These are phyloP conservation scores for Salix viminalis DNA, from an alignment of 345 rosid genomes.

Conservation along the genomic window DNA sequence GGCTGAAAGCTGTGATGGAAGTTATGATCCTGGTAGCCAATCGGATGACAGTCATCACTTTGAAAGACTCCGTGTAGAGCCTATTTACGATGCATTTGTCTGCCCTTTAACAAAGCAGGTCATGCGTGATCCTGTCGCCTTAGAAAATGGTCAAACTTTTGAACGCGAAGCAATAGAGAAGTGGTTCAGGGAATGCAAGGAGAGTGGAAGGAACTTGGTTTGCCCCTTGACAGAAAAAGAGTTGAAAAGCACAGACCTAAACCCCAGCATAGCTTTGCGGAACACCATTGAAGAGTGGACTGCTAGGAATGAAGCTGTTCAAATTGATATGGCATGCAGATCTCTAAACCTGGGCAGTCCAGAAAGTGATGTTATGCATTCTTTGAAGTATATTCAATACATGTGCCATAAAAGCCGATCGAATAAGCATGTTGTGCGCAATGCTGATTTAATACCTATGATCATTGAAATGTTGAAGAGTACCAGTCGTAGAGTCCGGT, in stretches of 20 bases:
- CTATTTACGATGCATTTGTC: slow-evolving; percentile 77
- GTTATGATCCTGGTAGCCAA: slow-evolving; percentile 57
- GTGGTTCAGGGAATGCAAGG: slow-evolving; percentile 76
- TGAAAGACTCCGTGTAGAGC: slow-evolving; percentile 61
- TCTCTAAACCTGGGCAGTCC: slow-evolving; percentile 53
- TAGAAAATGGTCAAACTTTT: slow-evolving; percentile 83
- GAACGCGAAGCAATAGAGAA: slow-evolving; percentile 89
- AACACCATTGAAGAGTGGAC: slow-evolving; percentile 94
- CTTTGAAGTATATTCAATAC: slow-evolving; percentile 51
- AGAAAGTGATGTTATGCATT: slow-evolving; percentile 60
- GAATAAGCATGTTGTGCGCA: slow-evolving; percentile 53
- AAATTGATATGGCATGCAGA: slow-evolving; percentile 75
- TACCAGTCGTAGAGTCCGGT: slow-evolving; percentile 66
- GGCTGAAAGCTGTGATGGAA: slow-evolving; percentile 70
- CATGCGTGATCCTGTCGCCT: slow-evolving; percentile 80
- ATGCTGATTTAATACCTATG: slow-evolving; percentile 69
- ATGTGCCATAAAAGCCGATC: slow-evolving; percentile 52
- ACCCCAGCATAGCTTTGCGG: slow-evolving; percentile 77
- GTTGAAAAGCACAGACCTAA: slow-evolving; percentile 56
- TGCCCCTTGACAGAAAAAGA: slow-evolving; percentile 78
- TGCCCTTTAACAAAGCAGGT: slow-evolving; percentile 92
- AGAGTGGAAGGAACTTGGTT: slow-evolving; percentile 48
- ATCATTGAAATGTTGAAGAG: slow-evolving; percentile 72
- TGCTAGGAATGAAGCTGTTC: slow-evolving; percentile 79
- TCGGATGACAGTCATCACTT: slow-evolving; percentile 67